Evolutionary conservation across 768 basidiomycete genomes (phyloP), one percentile per base, ranked within the genome.

Genomic region (Candolleomyces efflorescens): DNA sequence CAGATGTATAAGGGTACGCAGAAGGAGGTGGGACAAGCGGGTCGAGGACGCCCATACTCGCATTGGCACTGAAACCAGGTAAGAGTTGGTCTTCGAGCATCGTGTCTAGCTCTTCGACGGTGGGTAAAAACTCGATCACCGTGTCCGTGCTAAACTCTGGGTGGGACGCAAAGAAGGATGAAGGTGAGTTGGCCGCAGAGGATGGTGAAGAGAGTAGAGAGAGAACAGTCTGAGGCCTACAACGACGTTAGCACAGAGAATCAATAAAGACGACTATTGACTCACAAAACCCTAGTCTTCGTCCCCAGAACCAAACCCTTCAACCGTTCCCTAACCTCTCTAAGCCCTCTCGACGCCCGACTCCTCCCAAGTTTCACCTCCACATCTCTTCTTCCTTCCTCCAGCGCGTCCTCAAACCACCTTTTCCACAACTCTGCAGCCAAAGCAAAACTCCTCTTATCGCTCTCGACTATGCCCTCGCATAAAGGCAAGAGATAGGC

Each of bases 1-100:
- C 24, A 27, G 58, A 38, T 3, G 55, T 24, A 23, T 56, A 56
- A 3, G 56, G 56, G 2, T 59, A 56, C 32, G 70, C 68, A 3
- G 63, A 56, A 1, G 73, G 65, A 0, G 84, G 80, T 7, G 83
- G 82, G 27, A 90, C 75, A 15, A 85, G 76, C 1, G 82, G 76
- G 32, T 89, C 80, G 22, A 86, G 60, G 20, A 91, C 73, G 0
- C 82, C 85, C 22, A 89, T 69, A 63, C 84, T 85, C 3, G 81
- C 63, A 53, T 85, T 76, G 3, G 37, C 27, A 37, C 75, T 69
- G 1, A 82, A 74, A 15, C 77, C 74, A 0, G 78, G 68, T 1
- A 81, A 74, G 27, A 89, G 70, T 3, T 60, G 63, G 17, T 32
- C 32, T 1, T 70, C 62, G 2, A 86, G 75, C 70, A 83, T 75